These are phyloP conservation scores for Paradendryphiella salina DNA, from an alignment of 2,329 filamentous ascomycete genomes.

Conservation along the genomic window DNA sequence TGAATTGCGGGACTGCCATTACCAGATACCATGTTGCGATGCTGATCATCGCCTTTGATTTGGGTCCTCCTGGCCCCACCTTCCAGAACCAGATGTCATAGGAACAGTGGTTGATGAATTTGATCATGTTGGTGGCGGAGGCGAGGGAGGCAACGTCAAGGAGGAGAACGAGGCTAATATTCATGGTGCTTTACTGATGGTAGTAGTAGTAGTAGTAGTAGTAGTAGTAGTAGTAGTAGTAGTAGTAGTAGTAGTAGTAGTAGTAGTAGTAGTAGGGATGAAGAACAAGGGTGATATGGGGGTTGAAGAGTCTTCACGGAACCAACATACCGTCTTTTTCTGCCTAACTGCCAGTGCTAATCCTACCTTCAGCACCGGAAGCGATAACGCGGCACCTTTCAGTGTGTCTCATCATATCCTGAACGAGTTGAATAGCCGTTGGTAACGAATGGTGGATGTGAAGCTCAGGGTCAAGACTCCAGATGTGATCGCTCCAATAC, in stretches of 20 bases:
- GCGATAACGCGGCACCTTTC: too few relatives aligned
- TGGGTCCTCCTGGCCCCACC: conserved; percentile 12
- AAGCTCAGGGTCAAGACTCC: too few relatives aligned
- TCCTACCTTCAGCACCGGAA: too few relatives aligned
- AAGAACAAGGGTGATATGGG: not conserved
- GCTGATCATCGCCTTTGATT: conserved; percentile 10
- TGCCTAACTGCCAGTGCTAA: too few relatives aligned
- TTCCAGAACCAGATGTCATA: conserved; percentile 29
- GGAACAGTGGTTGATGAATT: conserved; percentile 30
- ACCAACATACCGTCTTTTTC: too few relatives aligned
- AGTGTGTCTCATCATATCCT: too few relatives aligned
- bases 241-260: not conserved
- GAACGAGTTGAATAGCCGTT: too few relatives aligned
- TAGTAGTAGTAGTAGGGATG: not conserved
- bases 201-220: conserved; percentile 2
- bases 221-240: not conserved
- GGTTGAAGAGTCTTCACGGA: too few relatives aligned
- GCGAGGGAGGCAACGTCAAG: not conserved
- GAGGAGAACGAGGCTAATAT: not conserved
- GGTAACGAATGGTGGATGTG: too few relatives aligned
- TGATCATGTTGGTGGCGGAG: conserved; percentile 21
- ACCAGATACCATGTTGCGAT: conserved; percentile 14
- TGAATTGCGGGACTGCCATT: conserved; percentile 10
- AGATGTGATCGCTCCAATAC: too few relatives aligned
- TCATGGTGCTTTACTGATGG: conserved; percentile 1